These are phyloP conservation scores for Suhomyces pyralidae DNA, from an alignment of 805 yeast genomes.

Conservation along the genomic window DNA sequence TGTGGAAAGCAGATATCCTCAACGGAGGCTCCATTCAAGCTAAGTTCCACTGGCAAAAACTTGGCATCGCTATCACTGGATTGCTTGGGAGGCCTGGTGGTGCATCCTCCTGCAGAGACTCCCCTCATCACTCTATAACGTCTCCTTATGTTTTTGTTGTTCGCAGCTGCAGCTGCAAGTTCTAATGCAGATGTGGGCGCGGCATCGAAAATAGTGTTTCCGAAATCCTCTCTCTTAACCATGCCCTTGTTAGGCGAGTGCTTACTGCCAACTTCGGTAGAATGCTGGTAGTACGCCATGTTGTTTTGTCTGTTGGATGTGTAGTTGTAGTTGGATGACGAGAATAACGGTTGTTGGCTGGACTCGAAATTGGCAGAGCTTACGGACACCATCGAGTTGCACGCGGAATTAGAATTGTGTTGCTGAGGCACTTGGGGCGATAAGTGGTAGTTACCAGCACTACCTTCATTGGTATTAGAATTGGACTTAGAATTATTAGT, in stretches of 20 bases:
- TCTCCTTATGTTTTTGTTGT: conserved; percentile 7
- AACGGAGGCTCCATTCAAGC: conserved; percentile 43
- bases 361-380: conserved; percentile 1
- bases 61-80: conserved; percentile 24
- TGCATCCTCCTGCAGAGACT: conserved; percentile 55
- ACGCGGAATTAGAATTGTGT: neutral
- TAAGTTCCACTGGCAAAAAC: conserved; percentile 47
- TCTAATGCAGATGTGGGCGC: conserved; percentile 1
- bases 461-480: neutral
- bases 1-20: conserved; percentile 49
- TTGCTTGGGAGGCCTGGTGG: conserved; percentile 53
- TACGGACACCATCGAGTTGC: neutral
- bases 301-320: conserved; percentile 2
- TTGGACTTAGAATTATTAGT: neutral
- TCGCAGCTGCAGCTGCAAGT: neutral
- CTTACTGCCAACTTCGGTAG: neutral
- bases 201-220: neutral
- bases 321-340: conserved; percentile 1
- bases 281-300: neutral
- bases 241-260: neutral
- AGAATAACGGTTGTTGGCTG: neutral
- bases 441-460: conserved; percentile 2
- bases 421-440: conserved; percentile 1
- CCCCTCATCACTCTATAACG: conserved; percentile 52
- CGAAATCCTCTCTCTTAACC: neutral